These are phyloP conservation scores for Lathyrus aphaca DNA, from an alignment of 306 rosid species.

Conservation along the genomic window DNA sequence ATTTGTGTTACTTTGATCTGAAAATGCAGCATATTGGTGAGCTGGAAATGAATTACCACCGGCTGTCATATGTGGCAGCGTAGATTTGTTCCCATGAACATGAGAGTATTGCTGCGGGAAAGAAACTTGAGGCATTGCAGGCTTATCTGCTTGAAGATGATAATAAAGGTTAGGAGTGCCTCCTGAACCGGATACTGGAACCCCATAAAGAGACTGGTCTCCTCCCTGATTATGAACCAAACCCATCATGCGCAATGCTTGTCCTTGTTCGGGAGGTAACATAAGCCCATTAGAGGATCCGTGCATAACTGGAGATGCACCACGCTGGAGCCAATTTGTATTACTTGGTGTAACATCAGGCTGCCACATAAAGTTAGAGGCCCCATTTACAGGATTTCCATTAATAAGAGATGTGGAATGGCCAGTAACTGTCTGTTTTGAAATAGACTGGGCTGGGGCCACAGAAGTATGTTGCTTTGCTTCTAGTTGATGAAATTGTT, in stretches of 20 bases:
- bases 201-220: conserved; percentile 83
- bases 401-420: conserved; percentile 68
- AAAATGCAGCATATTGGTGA: conserved; percentile 60
- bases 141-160: conserved; percentile 72
- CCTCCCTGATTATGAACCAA: conserved; percentile 77
- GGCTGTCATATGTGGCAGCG: conserved; percentile 58
- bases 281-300: conserved; percentile 71
- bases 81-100: conserved; percentile 69
- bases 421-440: conserved; percentile 62
- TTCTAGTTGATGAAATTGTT: conserved; percentile 79
- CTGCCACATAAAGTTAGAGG: conserved; percentile 75
- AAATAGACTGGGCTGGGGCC: conserved; percentile 59
- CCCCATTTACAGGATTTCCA: conserved; percentile 78
- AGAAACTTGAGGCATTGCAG: conserved; percentile 50
- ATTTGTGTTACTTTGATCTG: conserved; percentile 63
- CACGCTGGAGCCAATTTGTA: conserved; percentile 77
- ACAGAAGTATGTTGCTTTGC: conserved; percentile 67
- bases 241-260: conserved; percentile 69
- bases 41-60: conserved; percentile 56
- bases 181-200: conserved; percentile 73
- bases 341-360: conserved; percentile 64
- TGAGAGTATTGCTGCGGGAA: conserved; percentile 69
- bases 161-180: conserved; percentile 65
- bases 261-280: conserved; percentile 80
- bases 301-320: conserved; percentile 74